phyloP scores from a whole-genome alignment of 495 filamentous ascomycete genomes.

The Aspergillus sclerotiicarbonarius region DNA sequence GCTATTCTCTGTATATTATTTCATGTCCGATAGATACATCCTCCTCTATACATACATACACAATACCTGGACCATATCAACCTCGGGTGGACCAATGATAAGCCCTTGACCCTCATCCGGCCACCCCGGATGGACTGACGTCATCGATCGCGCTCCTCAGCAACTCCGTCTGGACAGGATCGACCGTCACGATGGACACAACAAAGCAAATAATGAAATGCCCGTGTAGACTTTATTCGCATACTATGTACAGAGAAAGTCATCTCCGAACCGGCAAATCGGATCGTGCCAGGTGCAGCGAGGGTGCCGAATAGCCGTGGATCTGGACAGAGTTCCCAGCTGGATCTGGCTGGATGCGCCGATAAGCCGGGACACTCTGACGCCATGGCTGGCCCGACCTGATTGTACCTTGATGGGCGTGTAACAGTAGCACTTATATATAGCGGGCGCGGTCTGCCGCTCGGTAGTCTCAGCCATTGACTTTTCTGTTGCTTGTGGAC shows the following conservation, averaged over 20 bases:
- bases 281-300: neutral
- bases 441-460: neutral
- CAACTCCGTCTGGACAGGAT: neutral
- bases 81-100: neutral
- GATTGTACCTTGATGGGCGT: neutral
- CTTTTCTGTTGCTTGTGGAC: neutral
- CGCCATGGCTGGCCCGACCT: neutral
- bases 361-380: neutral
- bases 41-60: neutral
- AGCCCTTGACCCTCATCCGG: constrained; percentile 8
- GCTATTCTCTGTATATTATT: too few relatives aligned
- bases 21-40: neutral
- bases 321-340: neutral
- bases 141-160: constrained; percentile 9
- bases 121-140: constrained; percentile 23
- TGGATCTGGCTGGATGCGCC: neutral
- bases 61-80: neutral
- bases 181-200: neutral
- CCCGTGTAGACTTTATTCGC: neutral
- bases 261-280: neutral
- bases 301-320: neutral
- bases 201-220: neutral
- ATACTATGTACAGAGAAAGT: neutral
- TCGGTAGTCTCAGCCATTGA: neutral
- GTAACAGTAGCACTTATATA: neutral